Base-by-base conservation (phyloP, 1,139 yeast genomes). In the Magnusiomyces suaveolens region DNA sequence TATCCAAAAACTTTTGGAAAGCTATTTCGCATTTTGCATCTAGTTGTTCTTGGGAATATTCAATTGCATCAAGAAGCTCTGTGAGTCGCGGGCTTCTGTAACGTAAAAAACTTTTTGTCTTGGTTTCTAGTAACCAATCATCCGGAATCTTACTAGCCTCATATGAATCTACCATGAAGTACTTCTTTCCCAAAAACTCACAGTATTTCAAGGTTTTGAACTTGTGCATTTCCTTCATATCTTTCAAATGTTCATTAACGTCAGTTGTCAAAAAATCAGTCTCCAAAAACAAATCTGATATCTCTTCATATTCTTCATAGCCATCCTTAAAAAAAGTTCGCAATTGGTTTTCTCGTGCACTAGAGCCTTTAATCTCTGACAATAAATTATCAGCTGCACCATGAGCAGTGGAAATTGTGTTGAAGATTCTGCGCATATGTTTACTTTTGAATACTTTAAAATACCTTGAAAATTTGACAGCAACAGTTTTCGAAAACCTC, bases 81-180 rank as follows among this genome's bases (percentile, higher is more conserved):
- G 73, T 63, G 0, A 81, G 75, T 46, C 69, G 72, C 0, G 94
- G 87, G 0, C 95, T 75, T 57, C 92, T 73, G 66, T 81, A 90
- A 56, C 97, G 72, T 1, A 88, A 79, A 1, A 87, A 82, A 1
- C 81, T 69, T 57, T 81, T 81, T 0, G 96, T 87, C 6, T 85
- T 83, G 62, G 80, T 84, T 43, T 85, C 78, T 60, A 87, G 82
- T 12, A 83, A 71, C 95, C 97, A 92, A 56, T 80, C 81, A 0
- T 70, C 61, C 0, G 97, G 97, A 1, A 89, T 69, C 1, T 71
- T 69, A 52, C 77, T 78, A 2, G 78, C 74, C 51, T 79, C 80
- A 0, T 79, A 73, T 59, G 83, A 82, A 51, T 87, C 71, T 0
- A 90, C 82, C 63, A 89, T 96, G 24, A 92, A 76, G 43, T 89